Evolutionary conservation across 352 stramenopile species (phyloP), one percentile per base, ranked within the genome.

Genomic region (Phytophthora vignae): DNA sequence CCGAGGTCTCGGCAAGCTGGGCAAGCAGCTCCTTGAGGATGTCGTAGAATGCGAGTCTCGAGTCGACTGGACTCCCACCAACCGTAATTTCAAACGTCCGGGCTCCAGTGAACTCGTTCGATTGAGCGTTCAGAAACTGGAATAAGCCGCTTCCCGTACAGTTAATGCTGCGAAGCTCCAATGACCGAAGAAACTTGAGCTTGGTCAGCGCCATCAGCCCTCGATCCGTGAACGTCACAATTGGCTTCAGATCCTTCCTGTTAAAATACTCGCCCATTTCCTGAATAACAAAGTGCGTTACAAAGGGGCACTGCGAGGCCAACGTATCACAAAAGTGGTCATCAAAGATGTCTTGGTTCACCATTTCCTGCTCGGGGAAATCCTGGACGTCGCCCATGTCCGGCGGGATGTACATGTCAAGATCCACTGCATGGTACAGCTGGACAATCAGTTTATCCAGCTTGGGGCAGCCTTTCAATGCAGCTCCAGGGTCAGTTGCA

Each of bases 91-190:
- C 64, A 31, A 83, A 62, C 17, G 54, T 58, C 8, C 78, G 73
- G 19, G 82, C 71, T 1, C 73, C 76, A 27, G 50, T 54, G 48
- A 73, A 80, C 1, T 65, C 53, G 12, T 44, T 48, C 0, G 76
- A 77, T 5, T 76, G 58, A 7, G 65, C 58, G 62, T 76, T 83
- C 38, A 85, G 36, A 38, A 85, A 74, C 19, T 42, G 33, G 14
- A 85, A 69, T 14, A 85, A 40, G 0, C 76, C 78, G 6, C 73
- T 60, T 0, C 74, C 76, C 2, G 70, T 81, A 38, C 69, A 82
- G 31, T 77, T 83, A 8, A 85, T 55, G 8, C 58, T 74, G 1
- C 70, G 75, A 3, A 85, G 71, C 19, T 81, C 52, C 14, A 85
- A 15, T 0, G 46, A 78, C 21, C 44, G 49, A 31, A 84, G 66